These are phyloP conservation scores for Gremmenia infestans DNA, from an alignment of 2,329 filamentous ascomycete genomes.

Conservation along the genomic window DNA sequence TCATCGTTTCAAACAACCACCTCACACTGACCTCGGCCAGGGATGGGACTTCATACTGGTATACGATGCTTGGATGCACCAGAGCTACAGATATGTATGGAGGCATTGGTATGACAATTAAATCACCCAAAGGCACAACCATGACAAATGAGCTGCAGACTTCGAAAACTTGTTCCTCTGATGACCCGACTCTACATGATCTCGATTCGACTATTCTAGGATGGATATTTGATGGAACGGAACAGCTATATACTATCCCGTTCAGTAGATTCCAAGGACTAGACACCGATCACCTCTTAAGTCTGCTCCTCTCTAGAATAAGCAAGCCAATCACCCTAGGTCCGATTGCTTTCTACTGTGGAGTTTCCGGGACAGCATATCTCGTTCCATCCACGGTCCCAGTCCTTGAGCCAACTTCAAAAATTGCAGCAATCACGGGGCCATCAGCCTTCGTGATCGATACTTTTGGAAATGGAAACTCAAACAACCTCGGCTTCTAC, in stretches of 20 bases:
- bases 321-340: conserved; percentile 46
- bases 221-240: conserved; percentile 56
- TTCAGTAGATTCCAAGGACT: conserved; percentile 48
- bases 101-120: conserved; percentile 51
- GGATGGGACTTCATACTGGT: conserved; percentile 50
- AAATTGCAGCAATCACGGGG: conserved; percentile 45
- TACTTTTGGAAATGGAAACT: conserved; percentile 46
- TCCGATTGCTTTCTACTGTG: conserved; percentile 55
- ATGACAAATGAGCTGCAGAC: conserved; percentile 49
- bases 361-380: conserved; percentile 44
- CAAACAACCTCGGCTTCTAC: conserved; percentile 59
- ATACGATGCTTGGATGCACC: conserved; percentile 50
- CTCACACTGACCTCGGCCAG: conserved; percentile 46
- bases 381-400: conserved; percentile 38
- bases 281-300: conserved; percentile 47
- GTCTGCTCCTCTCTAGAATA: conserved; percentile 46
- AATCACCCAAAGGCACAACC: conserved; percentile 45
- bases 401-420: conserved; percentile 40
- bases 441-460: conserved; percentile 54
- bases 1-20: conserved; percentile 47
- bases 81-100: conserved; percentile 47
- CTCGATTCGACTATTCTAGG: conserved; percentile 43
- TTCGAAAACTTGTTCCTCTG: conserved; percentile 35
- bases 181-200: conserved; percentile 28
- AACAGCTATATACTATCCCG: conserved; percentile 54